Evolutionary conservation across 495 filamentous ascomycete genomes (phyloP).

Genomic region (Amniculicola lignicola): DNA sequence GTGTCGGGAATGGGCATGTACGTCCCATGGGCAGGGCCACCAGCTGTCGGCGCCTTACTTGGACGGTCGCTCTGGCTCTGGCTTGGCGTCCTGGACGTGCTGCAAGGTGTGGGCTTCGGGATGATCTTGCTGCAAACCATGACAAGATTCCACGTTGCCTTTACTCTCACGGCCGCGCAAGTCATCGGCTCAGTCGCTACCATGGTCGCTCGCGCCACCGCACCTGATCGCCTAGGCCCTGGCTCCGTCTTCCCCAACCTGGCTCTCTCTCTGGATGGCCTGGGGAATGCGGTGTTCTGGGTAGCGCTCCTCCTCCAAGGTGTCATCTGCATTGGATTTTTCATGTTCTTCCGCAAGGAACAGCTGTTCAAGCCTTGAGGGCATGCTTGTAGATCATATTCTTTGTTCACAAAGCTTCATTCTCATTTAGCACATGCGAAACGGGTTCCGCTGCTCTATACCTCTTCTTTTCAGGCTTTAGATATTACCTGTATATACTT

Average conservation of each 20-base stretch:
- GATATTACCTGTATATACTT: too few species aligned
- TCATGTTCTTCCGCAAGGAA: slow-evolving; percentile 69
- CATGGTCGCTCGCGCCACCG: slow-evolving; percentile 56
- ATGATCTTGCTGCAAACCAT: slow-evolving; percentile 64
- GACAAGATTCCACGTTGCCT: slow-evolving; percentile 58
- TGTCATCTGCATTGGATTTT: slow-evolving; percentile 62
- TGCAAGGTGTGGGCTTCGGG: slow-evolving; percentile 61
- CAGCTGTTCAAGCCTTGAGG: slow-evolving; percentile 62
- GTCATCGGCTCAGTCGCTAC: slow-evolving; percentile 55
- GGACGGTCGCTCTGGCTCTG: slow-evolving; percentile 58
- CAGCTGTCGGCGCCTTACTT: slow-evolving; percentile 50
- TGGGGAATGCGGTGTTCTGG: slow-evolving; percentile 65
- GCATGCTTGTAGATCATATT: too few species aligned
- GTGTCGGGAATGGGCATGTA: slow-evolving; percentile 56
- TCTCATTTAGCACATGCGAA: too few species aligned
- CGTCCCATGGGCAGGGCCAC: slow-evolving; percentile 56
- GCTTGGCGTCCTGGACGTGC: slow-evolving; percentile 51
- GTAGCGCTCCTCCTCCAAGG: slow-evolving; percentile 59
- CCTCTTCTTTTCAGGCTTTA: too few species aligned
- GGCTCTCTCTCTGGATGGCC: slow-evolving; percentile 45
- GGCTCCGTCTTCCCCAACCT: slow-evolving; percentile 64
- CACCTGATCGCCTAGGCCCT: slow-evolving; percentile 57
- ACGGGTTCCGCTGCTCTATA: too few species aligned
- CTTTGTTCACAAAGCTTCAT: too few species aligned
- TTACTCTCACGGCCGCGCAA: slow-evolving; percentile 55